phyloP scores from a whole-genome alignment of 2,329 filamentous ascomycete genomes.

The Anthostomella pinea region DNA sequence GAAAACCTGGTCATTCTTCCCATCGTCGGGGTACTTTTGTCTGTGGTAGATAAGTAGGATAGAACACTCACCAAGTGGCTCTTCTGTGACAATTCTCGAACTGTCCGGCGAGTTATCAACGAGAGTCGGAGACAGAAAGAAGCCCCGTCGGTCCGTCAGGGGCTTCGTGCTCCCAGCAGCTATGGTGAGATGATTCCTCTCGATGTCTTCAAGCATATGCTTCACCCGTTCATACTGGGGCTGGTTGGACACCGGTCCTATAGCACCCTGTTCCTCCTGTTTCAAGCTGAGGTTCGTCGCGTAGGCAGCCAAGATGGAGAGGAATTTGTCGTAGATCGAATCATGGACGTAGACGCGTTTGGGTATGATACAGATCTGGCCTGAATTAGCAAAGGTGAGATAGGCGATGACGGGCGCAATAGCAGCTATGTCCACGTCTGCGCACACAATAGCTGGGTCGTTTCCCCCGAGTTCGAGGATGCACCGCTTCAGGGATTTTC shows the following conservation, averaged over 20 bases:
- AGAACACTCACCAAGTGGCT: conserved; percentile 24
- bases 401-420: conserved; percentile 35
- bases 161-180: conserved; percentile 10
- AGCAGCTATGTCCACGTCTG: conserved; percentile 52
- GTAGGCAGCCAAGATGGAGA: conserved; percentile 40
- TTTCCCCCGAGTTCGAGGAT: conserved; percentile 63
- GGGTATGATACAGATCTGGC: conserved; percentile 50
- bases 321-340: conserved; percentile 43
- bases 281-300: conserved; percentile 12
- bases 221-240: conserved; percentile 25
- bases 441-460: conserved; percentile 57
- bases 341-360: conserved; percentile 57
- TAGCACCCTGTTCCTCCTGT: conserved; percentile 3
- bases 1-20: no score
- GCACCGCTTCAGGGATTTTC: conserved; percentile 57
- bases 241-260: conserved; percentile 23
- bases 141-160: conserved; percentile 4
- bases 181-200: conserved; percentile 16
- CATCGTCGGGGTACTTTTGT: no score
- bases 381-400: conserved; percentile 41
- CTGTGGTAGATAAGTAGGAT: no score
- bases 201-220: conserved; percentile 23
- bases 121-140: conserved; percentile 19
- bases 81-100: conserved; percentile 20
- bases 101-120: conserved; percentile 24